Percentiles rank a stretch among this genome's conserved stretches.
Evolutionary conservation across 805 yeast species (phyloP).

Genomic region (Pichia sporocuriosa): DNA sequence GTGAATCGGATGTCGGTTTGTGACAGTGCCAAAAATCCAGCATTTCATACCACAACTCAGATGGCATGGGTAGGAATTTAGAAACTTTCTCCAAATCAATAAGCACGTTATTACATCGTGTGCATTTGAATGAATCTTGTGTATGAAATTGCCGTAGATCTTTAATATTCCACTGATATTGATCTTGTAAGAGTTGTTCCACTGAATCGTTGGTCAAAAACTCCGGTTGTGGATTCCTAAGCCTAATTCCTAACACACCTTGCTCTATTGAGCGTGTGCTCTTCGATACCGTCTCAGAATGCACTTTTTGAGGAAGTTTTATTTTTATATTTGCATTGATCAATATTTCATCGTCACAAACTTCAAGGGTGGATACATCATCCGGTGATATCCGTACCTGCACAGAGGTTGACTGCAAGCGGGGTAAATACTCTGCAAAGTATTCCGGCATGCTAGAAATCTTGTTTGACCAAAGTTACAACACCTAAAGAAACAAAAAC

Average conservation of each 20-base stretch:
- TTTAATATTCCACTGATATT: constrained; percentile 22
- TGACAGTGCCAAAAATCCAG: constrained; percentile 99
- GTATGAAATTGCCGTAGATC: constrained; percentile 8
- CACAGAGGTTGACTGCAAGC: constrained; percentile 18
- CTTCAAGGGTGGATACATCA: background rate
- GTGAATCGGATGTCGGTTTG: constrained; percentile 41
- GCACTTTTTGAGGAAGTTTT: too few species aligned
- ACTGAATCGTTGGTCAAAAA: background rate
- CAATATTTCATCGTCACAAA: background rate
- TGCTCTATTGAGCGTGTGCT: too few species aligned
- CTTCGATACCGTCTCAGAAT: too few species aligned
- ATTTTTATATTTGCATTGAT: background rate
- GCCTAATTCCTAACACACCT: too few species aligned
- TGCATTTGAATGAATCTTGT: constrained; percentile 12
- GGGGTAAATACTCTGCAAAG: constrained; percentile 22
- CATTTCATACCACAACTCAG: constrained; percentile 89
- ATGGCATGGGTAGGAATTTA: constrained; percentile 63
- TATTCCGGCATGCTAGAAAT: constrained; percentile 5
- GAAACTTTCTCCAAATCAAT: constrained; percentile 29
- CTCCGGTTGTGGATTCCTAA: background rate
- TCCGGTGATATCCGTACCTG: constrained; percentile 10
- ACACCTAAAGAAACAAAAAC: too few species aligned
- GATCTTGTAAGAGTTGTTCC: constrained; percentile 11
- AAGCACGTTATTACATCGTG: constrained; percentile 12
- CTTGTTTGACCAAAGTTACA: too few species aligned